These are phyloP conservation scores for Hypoxylon lienhwacheense DNA, from an alignment of 495 filamentous ascomycete species.

Conservation along the genomic window DNA sequence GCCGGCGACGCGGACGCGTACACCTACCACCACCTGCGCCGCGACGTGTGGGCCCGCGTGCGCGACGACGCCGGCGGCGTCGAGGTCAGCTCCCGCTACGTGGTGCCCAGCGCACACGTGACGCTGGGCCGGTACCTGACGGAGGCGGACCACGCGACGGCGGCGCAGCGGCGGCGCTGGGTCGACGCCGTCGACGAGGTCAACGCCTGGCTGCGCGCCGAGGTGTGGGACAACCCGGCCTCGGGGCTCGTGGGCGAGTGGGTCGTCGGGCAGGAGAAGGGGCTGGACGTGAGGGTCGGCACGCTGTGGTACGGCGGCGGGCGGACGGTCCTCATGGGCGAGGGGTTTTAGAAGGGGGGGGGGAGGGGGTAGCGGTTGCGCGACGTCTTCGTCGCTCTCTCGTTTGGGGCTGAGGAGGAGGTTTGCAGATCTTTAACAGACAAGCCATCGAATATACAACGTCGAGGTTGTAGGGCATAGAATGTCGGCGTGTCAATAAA, in stretches of 20 bases:
- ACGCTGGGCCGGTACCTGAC: constrained; percentile 80
- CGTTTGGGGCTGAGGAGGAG: background rate
- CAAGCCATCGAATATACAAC: background rate
- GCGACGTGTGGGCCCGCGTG: constrained; percentile 69
- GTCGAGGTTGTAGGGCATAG: too few relatives aligned
- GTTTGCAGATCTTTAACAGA: background rate
- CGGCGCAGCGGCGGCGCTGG: constrained; percentile 58
- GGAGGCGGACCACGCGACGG: constrained; percentile 49
- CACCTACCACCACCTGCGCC: constrained; percentile 87
- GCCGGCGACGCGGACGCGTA: constrained; percentile 55
- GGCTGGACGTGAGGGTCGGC: constrained; percentile 69
- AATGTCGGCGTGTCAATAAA: too few relatives aligned
- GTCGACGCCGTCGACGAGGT: constrained; percentile 71
- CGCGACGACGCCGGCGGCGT: constrained; percentile 61
- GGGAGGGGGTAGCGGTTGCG: background rate
- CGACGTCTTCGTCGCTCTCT: background rate
- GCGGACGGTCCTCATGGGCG: constrained; percentile 61
- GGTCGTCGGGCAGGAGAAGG: constrained; percentile 76
- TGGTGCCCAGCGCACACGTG: constrained; percentile 84
- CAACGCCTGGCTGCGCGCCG: constrained; percentile 67
- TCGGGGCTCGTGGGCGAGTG: constrained; percentile 57
- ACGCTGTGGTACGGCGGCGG: constrained; percentile 85
- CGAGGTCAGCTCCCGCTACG: constrained; percentile 70
- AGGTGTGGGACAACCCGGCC: constrained; percentile 64
- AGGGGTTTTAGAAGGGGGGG: constrained; percentile 53